Evolutionary conservation across 1,284 basidiomycete species (phyloP), one percentile per base, ranked within the genome.

Genomic region (Ceratobasidium sp.): DNA sequence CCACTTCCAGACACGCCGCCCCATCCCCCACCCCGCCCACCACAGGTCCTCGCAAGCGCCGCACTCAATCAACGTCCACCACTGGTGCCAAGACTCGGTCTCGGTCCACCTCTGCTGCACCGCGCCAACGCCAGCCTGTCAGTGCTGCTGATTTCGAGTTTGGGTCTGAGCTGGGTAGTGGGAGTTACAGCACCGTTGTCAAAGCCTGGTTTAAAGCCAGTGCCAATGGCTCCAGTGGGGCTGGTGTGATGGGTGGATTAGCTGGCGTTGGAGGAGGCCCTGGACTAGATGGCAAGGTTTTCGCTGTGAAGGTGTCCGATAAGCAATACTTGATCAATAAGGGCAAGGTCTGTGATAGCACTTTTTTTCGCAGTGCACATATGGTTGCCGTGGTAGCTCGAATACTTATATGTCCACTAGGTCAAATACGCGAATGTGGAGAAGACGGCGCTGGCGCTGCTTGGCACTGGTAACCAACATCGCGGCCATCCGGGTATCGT

Each of bases 401-500:
- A 62, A 21, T 38, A 35, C 50, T 54, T 21, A 13, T 44, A 6
- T 16, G 2, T 13, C 8, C 23, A 14, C 18, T 21, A 67, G 64
- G 64, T 73, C 58, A 75, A 75, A 63, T 75, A 75, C 50, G 90
- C 89, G 26, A 81, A 87, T 28, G 86, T 89, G 1, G 89, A 92
- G 84, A 87, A 89, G 80, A 87, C 88, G 77, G 87, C 87, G 1
- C 83, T 90, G 58, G 84, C 74, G 66, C 73, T 77, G 11, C 76
- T 82, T 46, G 73, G 73, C 11, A 62, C 73, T 28, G 73, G 73
- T 3, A 74, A 72, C 44, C 62, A 55, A 28, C 49, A 52, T 30
- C 47, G 58, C n/a, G 88, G 87, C 11, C 94, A 96, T 82, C 92
- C 93, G 1, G 94, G 95, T 1, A 88, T 96, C 72, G 89, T 96